Base-by-base conservation (phyloP, 179 eudicot species). In the Heliamphora pulchella region DNA sequence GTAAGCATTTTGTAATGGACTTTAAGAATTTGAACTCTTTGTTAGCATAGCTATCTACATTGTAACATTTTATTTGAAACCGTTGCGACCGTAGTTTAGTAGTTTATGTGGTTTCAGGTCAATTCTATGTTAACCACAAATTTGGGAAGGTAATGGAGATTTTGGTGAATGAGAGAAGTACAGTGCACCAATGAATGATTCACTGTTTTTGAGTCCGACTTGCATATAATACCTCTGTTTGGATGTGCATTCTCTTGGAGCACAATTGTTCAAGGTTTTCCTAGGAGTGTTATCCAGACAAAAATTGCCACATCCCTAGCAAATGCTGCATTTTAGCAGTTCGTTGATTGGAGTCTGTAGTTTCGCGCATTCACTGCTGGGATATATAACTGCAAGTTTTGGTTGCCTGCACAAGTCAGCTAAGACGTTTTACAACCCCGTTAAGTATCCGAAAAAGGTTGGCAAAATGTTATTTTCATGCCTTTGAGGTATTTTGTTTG, bases 111-210 rank as follows among this genome's bases (percentile, higher is more conserved):
- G 31, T 31, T 31, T 31, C 31, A 31, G 31, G 31, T 31, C 31
- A 31, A 31, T 31, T 31, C 31, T 31, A 31, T 31, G 31, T 15
- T 8, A 69, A 39, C 10, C n/a, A 41, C 47, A 57, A 7, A 22
- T 74, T 74, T 74, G 77, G 73, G 31, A 53, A 22, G 43, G 20
- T 5, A 74, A 13, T 54, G 64, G 77, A 55, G 64, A 48, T 54
- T 14, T 22, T 74, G 57, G 62, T 14, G 50, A 74, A 55, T 74
- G 18, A 64, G 20, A 55, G 48, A 54, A 74, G 48, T 55, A 14
- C 31, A 14, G 20, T 69, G 7, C 7, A 44, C 22, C 46, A 17
- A 31, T 31, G 44, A 66, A 63, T 63, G 67, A 63, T 63, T 63
- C 11, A 6, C 18, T 58, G 67, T 63, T 18, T 63, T 63, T n/a